Evolutionary conservation across 2,329 filamentous ascomycete genomes (phyloP).

Genomic region (Penicillium brasilianum): DNA sequence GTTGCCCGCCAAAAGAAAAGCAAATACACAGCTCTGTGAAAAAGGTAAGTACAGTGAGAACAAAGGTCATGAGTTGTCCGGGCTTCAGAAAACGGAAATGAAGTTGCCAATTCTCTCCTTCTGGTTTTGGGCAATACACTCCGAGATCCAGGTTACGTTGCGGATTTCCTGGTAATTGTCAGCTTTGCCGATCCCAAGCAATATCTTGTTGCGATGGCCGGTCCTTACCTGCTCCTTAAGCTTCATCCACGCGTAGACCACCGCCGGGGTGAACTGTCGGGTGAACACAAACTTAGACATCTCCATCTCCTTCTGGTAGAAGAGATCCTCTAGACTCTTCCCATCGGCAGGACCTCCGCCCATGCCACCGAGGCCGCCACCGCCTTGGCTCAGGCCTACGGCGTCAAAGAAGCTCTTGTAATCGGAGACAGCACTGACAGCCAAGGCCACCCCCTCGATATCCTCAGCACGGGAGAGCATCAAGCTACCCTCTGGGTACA

Average conservation of each 20-base stretch:
- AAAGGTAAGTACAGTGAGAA: constrained; percentile 25
- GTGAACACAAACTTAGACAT: constrained; percentile 95
- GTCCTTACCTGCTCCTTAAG: constrained; percentile 85
- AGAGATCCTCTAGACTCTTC: constrained; percentile 93
- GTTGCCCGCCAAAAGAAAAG: constrained; percentile 18
- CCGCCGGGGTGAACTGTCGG: constrained; percentile 89
- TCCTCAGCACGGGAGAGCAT: constrained; percentile 97
- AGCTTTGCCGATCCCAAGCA: constrained; percentile 22
- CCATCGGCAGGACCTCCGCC: constrained; percentile 74
- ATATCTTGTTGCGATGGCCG: constrained; percentile 14
- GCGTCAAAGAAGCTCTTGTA: constrained; percentile 97
- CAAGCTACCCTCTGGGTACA: constrained; percentile 91
- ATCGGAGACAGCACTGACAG: constrained; percentile 89
- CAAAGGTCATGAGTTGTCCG: constrained; percentile 18
- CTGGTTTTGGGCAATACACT: constrained; percentile 99
- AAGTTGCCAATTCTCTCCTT: constrained; percentile 99
- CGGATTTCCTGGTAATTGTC: constrained; percentile 78
- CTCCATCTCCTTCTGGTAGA: constrained; percentile 99
- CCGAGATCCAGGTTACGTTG: constrained; percentile 99
- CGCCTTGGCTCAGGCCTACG: constrained; percentile 76
- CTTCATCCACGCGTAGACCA: constrained; percentile 98
- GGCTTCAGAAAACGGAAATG: constrained; percentile 86
- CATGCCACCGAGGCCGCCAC: constrained; percentile 75
- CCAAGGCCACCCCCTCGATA: constrained; percentile 88
- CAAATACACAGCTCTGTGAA: constrained; percentile 25